These are phyloP conservation scores for Asparagopsis taxiformis DNA, from an alignment of 31 red algal genomes.

Conservation along the genomic window DNA sequence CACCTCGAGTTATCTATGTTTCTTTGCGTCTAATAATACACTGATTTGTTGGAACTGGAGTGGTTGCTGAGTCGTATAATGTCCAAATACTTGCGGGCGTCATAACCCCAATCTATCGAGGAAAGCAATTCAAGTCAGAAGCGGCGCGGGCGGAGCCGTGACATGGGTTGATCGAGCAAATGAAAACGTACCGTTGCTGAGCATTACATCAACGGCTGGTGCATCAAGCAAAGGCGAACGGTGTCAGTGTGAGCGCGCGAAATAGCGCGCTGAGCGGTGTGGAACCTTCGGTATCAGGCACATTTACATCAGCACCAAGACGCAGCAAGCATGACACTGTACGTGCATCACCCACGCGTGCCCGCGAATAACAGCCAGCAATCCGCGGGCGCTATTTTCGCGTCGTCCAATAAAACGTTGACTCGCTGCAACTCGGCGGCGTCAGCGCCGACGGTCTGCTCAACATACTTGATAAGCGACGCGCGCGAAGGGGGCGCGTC, in stretches of 20 bases:
- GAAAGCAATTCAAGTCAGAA: constrained; percentile 11
- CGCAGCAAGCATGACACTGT: constrained; percentile 15
- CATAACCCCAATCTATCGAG: constrained; percentile 53
- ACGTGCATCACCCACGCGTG: constrained; percentile 49
- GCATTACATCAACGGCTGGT: constrained; percentile 12
- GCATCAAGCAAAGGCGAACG: constrained; percentile 18
- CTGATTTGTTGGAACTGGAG: constrained; percentile 33
- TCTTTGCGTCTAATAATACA: constrained; percentile 44
- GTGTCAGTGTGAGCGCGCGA: constrained; percentile 29
- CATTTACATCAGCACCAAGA: constrained; percentile 30
- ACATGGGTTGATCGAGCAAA: constrained; percentile 5
- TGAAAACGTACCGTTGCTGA: constrained; percentile 34
- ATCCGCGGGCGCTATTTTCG: not conserved
- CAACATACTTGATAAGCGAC: no score
- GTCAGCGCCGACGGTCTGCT: no score
- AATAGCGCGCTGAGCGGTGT: constrained; percentile 43
- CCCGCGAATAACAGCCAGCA: constrained; percentile 48
- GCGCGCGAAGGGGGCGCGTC: no score
- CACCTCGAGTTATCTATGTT: no score
- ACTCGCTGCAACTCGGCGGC: not conserved
- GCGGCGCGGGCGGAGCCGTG: constrained; percentile 6
- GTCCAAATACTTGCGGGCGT: constrained; percentile 37
- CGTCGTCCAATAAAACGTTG: not conserved
- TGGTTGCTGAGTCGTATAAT: constrained; percentile 38
- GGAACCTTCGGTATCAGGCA: constrained; percentile 42